Conservation (phyloP, 306 rosid genomes). For the Geum urbanum region DNA sequence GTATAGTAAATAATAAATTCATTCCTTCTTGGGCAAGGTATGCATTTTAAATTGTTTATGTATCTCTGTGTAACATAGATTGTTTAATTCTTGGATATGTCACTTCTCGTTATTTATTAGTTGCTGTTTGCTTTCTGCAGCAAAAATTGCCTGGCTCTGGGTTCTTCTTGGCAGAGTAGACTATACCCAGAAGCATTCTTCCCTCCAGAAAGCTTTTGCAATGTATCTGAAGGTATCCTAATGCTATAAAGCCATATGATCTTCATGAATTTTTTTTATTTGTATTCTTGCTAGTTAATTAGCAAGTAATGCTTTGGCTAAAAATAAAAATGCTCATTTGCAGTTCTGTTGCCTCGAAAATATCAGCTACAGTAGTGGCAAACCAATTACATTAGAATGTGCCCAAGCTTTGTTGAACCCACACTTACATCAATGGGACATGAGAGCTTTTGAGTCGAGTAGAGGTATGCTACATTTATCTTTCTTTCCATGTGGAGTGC, state of each 20-base stretch:
- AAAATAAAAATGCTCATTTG: constrained; percentile 18
- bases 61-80: constrained; percentile 4
- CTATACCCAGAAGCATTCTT: constrained; percentile 51
- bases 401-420: not conserved
- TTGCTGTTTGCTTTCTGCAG: constrained; percentile 52
- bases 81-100: constrained; percentile 13
- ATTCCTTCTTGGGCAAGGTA: constrained; percentile 94
- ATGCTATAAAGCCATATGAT: constrained; percentile 7
- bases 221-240: constrained; percentile 62
- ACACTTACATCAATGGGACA: constrained; percentile 21
- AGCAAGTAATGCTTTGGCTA: not conserved
- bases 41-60: constrained; percentile 15
- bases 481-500: not conserved
- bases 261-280: not conserved
- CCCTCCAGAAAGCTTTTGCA: constrained; percentile 55
- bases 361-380: constrained; percentile 28
- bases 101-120: constrained; percentile 10
- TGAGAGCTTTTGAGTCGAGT: constrained; percentile 16
- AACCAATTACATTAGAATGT: not conserved
- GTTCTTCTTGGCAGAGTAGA: constrained; percentile 49
- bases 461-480: constrained; percentile 32
- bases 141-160: constrained; percentile 44
- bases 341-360: constrained; percentile 60
- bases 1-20: constrained; percentile 44
- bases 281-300: not conserved